Conservation (phyloP, 2,329 filamentous ascomycete species). For the Kalmusia sp. region DNA sequence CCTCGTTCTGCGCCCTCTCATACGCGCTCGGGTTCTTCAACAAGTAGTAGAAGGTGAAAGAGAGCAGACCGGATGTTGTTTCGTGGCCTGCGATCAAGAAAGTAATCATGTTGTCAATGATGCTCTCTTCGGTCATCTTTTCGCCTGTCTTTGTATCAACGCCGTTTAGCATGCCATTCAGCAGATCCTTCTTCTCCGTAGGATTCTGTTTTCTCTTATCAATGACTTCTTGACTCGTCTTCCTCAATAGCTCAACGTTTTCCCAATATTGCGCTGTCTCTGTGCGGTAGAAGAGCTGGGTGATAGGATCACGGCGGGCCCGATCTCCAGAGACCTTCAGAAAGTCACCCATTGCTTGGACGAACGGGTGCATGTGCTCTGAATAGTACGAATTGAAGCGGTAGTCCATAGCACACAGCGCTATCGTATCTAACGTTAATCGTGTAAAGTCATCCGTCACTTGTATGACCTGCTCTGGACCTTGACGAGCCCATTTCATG, state of each 20-base stretch:
- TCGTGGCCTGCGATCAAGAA: conserved; percentile 65
- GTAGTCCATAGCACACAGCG: conserved; percentile 49
- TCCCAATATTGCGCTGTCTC: conserved; percentile 58
- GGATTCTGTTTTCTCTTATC: conserved; percentile 62
- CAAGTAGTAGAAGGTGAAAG: conserved; percentile 59
- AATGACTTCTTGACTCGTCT: conserved; percentile 65
- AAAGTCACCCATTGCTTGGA: conserved; percentile 48
- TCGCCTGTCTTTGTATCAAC: conserved; percentile 68
- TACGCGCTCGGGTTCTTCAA: conserved; percentile 59
- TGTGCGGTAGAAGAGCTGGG: conserved; percentile 43
- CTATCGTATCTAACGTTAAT: conserved; percentile 47
- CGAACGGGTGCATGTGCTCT: conserved; percentile 45
- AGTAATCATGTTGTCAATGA: conserved; percentile 72
- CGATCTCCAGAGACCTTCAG: conserved; percentile 45
- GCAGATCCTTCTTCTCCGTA: conserved; percentile 64
- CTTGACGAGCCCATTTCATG: conserved; percentile 71
- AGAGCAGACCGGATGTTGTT: conserved; percentile 47
- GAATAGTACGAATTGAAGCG: conserved; percentile 52
- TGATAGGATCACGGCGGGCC: conserved; percentile 36
- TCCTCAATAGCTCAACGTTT: conserved; percentile 62
- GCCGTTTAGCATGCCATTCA: conserved; percentile 65
- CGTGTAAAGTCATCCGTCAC: conserved; percentile 49
- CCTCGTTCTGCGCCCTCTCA: conserved; percentile 59
- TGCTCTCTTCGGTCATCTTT: conserved; percentile 63
- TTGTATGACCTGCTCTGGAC: conserved; percentile 38